phyloP scores from a whole-genome alignment of 495 filamentous ascomycete species.

The Penicillium subrubescens region DNA sequence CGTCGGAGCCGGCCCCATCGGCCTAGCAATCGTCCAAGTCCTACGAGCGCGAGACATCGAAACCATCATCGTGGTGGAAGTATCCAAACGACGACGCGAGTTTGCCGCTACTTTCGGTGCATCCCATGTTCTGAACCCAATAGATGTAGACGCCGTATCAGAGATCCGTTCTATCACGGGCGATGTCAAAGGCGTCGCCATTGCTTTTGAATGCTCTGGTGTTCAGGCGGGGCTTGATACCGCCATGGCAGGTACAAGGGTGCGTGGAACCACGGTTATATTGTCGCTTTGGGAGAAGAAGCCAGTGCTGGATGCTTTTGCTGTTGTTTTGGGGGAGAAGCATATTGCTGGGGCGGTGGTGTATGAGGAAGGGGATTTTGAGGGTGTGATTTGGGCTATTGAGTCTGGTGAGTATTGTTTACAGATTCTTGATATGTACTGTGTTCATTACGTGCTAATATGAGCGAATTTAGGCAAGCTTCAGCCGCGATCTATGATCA shows the following conservation, averaged over 20 bases:
- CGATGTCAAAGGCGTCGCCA: constrained; percentile 14
- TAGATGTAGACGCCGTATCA: constrained; percentile 22
- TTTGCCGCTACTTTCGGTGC: constrained; percentile 26
- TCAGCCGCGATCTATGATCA: constrained; percentile 54
- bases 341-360: constrained; percentile 28
- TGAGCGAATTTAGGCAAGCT: constrained; percentile 25
- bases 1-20: constrained; percentile 64
- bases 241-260: constrained; percentile 23
- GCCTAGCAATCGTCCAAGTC: constrained; percentile 61
- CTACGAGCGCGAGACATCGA: constrained; percentile 51
- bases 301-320: constrained; percentile 26
- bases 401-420: constrained; percentile 39
- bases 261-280: constrained; percentile 26
- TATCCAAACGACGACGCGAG: constrained; percentile 20
- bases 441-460: background rate
- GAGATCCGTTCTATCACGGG: constrained; percentile 22
- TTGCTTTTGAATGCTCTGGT: constrained; percentile 36
- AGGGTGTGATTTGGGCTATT: constrained; percentile 57
- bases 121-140: constrained; percentile 24
- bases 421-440: background rate
- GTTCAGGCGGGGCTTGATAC: constrained; percentile 35
- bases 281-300: constrained; percentile 32
- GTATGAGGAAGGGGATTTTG: constrained; percentile 56
- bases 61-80: constrained; percentile 54
- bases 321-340: constrained; percentile 29